Percentiles rank a stretch among this genome's conserved stretches.
Evolutionary conservation across 1,284 basidiomycete genomes (phyloP).

Genomic region (Apiotrichum veenhuisii): DNA sequence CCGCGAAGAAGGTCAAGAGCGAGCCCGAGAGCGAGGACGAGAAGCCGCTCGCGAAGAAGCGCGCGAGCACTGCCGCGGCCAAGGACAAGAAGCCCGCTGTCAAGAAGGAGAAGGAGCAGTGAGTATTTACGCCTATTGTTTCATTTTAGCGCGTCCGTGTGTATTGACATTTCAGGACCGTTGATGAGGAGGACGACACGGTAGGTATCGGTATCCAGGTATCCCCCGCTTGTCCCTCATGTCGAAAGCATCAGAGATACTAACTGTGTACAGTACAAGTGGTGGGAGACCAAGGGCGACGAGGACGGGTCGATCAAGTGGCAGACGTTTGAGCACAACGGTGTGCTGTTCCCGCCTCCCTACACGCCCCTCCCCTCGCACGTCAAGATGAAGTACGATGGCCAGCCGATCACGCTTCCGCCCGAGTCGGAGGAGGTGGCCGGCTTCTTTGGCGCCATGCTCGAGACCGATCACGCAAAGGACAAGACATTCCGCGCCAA

Average conservation of each 20-base stretch:
- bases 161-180: constrained; percentile 4
- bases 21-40: constrained; percentile 55
- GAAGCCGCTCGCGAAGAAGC: constrained; percentile 47
- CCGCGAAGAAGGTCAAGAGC: constrained; percentile 50
- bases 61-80: constrained; percentile 50
- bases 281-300: constrained; percentile 66
- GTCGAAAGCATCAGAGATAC: too few relatives aligned
- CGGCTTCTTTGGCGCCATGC: constrained; percentile 88
- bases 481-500: constrained; percentile 89
- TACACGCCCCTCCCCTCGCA: constrained; percentile 79
- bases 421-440: constrained; percentile 93
- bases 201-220: background rate
- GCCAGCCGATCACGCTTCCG: constrained; percentile 72
- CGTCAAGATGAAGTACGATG: constrained; percentile 95
- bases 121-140: background rate
- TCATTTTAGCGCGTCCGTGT: constrained; percentile 14
- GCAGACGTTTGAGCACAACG: constrained; percentile 87
- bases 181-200: constrained; percentile 39
- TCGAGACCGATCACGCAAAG: constrained; percentile 89
- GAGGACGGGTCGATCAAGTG: constrained; percentile 81
- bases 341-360: constrained; percentile 92
- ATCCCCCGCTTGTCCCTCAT: background rate
- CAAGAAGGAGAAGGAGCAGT: constrained; percentile 56
- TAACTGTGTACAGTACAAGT: constrained; percentile 55
- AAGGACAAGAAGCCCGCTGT: constrained; percentile 50